Evolutionary conservation across 2,329 filamentous ascomycete species (phyloP).

Genomic region (Fusarium mexicanum): DNA sequence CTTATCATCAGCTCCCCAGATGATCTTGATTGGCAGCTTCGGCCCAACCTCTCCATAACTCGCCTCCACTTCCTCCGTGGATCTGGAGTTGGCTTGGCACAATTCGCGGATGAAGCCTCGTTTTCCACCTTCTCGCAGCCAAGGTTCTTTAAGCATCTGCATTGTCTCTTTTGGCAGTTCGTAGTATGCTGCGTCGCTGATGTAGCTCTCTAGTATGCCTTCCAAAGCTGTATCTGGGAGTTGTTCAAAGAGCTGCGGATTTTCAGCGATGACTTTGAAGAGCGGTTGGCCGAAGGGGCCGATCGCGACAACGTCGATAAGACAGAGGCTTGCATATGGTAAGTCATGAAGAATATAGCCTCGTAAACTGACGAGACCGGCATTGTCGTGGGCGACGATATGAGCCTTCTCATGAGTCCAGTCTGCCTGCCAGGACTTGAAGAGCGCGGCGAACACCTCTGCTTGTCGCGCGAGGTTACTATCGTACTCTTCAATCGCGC

Average conservation of each 20-base stretch:
- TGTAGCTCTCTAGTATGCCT: constrained; percentile 53
- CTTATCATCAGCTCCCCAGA: constrained; percentile 56
- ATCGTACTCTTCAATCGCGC: constrained; percentile 40
- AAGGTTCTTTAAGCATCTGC: constrained; percentile 50
- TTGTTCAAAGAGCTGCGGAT: constrained; percentile 48
- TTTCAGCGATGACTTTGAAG: constrained; percentile 53
- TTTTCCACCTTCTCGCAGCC: constrained; percentile 45
- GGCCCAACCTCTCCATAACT: constrained; percentile 50
- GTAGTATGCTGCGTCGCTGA: constrained; percentile 49
- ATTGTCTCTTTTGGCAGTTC: constrained; percentile 46
- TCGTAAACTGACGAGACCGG: constrained; percentile 52
- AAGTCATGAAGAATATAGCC: constrained; percentile 50
- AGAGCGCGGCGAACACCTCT: constrained; percentile 51
- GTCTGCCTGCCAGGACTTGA: constrained; percentile 45
- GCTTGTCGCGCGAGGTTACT: constrained; percentile 52
- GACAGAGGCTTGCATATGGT: constrained; percentile 51
- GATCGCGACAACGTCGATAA: constrained; percentile 55
- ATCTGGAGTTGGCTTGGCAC: constrained; percentile 41
- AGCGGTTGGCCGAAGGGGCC: constrained; percentile 55
- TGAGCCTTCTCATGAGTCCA: constrained; percentile 45
- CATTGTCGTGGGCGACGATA: constrained; percentile 57
- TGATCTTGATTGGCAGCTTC: constrained; percentile 51
- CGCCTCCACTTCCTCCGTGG: constrained; percentile 48
- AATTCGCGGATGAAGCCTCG: constrained; percentile 54
- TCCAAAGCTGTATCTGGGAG: constrained; percentile 48